phyloP scores from a whole-genome alignment of 257 asterid species.

The Scutellaria baicalensis region DNA sequence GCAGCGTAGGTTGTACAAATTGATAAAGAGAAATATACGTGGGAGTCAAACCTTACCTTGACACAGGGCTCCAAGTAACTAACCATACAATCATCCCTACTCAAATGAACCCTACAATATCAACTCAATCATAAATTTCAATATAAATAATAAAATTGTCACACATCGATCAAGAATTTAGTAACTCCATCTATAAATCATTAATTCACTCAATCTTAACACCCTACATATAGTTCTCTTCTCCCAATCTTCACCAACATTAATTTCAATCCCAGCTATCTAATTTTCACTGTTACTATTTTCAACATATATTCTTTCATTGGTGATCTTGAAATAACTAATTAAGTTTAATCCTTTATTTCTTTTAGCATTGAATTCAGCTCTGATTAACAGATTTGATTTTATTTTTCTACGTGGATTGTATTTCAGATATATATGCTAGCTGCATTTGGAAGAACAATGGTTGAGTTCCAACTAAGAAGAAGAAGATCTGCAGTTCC shows the following conservation, averaged over 20 bases:
- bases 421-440: too few relatives aligned
- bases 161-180: not conserved
- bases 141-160: not conserved
- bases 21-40: not conserved
- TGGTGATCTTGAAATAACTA: too few relatives aligned
- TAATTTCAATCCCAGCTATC: not conserved
- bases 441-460: too few relatives aligned
- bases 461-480: too few relatives aligned
- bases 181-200: not conserved
- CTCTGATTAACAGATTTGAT: too few relatives aligned
- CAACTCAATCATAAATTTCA: not conserved
- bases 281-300: constrained; percentile 12
- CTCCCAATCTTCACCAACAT: not conserved
- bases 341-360: too few relatives aligned
- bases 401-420: too few relatives aligned
- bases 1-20: not conserved
- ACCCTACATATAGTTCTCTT: too few relatives aligned
- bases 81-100: not conserved
- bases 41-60: constrained; percentile 19
- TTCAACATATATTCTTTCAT: not conserved
- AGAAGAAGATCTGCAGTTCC: too few relatives aligned
- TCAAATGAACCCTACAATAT: not conserved
- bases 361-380: too few relatives aligned
- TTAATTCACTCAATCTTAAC: not conserved
- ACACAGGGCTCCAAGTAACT: constrained; percentile 30